Conservation (phyloP, 2,329 filamentous ascomycete genomes). For the Xylariaceae sp. region DNA sequence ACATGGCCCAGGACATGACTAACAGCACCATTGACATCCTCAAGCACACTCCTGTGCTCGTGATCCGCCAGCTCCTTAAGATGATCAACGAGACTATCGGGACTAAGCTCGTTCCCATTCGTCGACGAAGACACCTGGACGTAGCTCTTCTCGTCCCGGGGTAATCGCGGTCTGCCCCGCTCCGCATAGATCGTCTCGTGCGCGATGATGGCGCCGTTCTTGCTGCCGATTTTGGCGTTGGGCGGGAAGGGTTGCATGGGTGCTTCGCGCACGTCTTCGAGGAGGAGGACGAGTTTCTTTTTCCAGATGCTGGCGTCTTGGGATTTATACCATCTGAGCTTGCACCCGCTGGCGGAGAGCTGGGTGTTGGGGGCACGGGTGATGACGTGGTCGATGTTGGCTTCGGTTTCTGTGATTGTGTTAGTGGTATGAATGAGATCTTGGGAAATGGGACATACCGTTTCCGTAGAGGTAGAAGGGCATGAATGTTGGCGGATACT, state of each 20-base stretch:
- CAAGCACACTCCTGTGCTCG: neutral
- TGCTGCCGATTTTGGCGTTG: constrained; percentile 25
- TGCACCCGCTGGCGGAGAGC: constrained; percentile 29
- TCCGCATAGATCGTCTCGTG: constrained; percentile 1
- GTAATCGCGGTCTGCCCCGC: neutral
- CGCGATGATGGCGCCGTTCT: constrained; percentile 24
- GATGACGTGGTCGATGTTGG: constrained; percentile 41
- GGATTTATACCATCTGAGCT: constrained; percentile 15
- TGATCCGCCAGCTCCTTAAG: neutral
- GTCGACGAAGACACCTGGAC: neutral
- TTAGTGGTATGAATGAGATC: neutral
- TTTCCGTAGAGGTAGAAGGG: constrained; percentile 43
- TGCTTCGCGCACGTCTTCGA: constrained; percentile 33
- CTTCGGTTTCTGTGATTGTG: constrained; percentile 23
- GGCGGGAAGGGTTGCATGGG: constrained; percentile 37
- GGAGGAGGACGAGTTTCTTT: constrained; percentile 28
- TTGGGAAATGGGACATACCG: constrained; percentile 8
- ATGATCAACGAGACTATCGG: neutral
- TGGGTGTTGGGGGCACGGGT: constrained; percentile 39
- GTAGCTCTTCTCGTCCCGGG: neutral
- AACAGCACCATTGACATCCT: neutral
- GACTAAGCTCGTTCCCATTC: neutral
- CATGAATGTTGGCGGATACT: constrained; percentile 36
- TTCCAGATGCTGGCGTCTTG: constrained; percentile 14
- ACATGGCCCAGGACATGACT: neutral